phyloP scores from a whole-genome alignment of 768 basidiomycete species.

The Dacryopinax spathularia region DNA sequence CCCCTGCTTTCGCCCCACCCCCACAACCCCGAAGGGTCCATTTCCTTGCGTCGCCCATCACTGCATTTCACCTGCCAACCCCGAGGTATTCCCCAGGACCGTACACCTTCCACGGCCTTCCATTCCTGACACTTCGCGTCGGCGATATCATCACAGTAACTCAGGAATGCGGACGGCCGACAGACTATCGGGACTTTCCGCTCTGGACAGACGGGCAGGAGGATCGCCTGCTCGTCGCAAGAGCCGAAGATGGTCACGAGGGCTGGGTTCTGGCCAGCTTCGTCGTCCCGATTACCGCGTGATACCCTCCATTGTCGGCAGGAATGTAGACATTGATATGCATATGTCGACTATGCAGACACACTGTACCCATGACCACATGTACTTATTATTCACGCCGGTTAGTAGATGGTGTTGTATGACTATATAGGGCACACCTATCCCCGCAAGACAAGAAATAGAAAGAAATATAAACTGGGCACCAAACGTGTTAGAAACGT shows the following conservation, averaged over 20 bases:
- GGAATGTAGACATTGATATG: background rate
- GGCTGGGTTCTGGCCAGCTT: conserved; percentile 80
- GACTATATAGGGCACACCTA: background rate
- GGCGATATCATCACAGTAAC: conserved; percentile 54
- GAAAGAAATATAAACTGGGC: background rate
- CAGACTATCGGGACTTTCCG: conserved; percentile 55
- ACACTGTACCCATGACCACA: background rate
- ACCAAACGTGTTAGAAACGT: background rate
- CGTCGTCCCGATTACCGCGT: conserved; percentile 21
- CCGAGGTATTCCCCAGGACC: background rate
- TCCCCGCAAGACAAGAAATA: background rate
- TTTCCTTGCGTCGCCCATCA: background rate
- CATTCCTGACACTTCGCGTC: conserved; percentile 57
- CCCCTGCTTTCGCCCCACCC: background rate
- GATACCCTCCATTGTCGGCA: background rate
- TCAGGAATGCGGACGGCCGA: conserved; percentile 66
- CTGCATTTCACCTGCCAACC: background rate
- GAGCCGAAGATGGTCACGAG: conserved; percentile 40
- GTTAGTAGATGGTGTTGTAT: background rate
- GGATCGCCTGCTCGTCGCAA: conserved; percentile 62
- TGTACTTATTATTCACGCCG: background rate
- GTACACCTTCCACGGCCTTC: conserved; percentile 45
- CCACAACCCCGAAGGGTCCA: background rate
- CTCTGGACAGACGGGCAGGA: conserved; percentile 62
- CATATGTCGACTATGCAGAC: background rate